phyloP scores from a whole-genome alignment of 139 green algal genomes.

The Zygnema circumcarinatum region DNA sequence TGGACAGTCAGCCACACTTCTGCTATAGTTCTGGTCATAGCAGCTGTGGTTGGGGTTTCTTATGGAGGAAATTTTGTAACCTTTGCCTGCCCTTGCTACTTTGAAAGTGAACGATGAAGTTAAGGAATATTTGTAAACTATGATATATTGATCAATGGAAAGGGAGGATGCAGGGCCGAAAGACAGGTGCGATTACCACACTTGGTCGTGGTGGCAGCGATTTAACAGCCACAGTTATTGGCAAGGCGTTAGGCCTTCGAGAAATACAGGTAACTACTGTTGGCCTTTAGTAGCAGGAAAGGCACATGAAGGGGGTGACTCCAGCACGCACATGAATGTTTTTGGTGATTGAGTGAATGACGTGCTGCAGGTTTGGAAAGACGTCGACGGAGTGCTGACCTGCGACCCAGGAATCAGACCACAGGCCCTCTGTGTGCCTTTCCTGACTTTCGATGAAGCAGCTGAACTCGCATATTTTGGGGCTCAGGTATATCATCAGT shows the following conservation, averaged over 20 bases:
- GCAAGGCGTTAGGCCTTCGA: constrained; percentile 77
- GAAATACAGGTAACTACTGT: constrained; percentile 78
- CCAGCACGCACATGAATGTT: not conserved
- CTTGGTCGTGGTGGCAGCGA: constrained; percentile 94
- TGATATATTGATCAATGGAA: too few species aligned
- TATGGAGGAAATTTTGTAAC: too few species aligned
- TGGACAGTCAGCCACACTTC: too few species aligned
- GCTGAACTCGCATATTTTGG: constrained; percentile 98
- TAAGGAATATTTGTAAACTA: too few species aligned
- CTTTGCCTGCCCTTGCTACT: too few species aligned
- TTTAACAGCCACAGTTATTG: constrained; percentile 93
- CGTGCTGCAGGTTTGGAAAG: constrained; percentile 92
- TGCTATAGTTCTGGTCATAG: too few species aligned
- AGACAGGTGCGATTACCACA: constrained; percentile 92
- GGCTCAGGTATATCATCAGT: constrained; percentile 67
- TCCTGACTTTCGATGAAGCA: constrained; percentile 97
- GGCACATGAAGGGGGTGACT: not conserved
- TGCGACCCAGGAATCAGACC: constrained; percentile 87
- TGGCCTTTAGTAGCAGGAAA: not conserved
- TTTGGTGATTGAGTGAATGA: not conserved
- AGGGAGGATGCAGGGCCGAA: constrained; percentile 57
- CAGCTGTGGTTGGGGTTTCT: too few species aligned
- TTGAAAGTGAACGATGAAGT: too few species aligned
- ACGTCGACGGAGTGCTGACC: constrained; percentile 97
- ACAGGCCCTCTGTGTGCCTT: constrained; percentile 75